These are phyloP conservation scores for Scorias spongiosa DNA, from an alignment of 2,329 filamentous ascomycete species.

Conservation along the genomic window DNA sequence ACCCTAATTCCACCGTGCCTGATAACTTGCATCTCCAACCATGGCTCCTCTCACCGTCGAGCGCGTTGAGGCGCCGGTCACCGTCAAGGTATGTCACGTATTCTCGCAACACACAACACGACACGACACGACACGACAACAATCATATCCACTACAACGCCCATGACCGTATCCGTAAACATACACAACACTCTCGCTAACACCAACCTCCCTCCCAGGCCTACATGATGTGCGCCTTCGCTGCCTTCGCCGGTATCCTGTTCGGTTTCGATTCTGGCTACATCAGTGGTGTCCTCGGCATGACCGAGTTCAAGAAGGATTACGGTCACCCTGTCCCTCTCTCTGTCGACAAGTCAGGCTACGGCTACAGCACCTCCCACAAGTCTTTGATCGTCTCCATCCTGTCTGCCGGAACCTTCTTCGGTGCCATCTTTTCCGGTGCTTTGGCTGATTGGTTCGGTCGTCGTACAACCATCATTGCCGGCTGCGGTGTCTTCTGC, in stretches of 20 bases:
- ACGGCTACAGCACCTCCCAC: constrained; percentile 16
- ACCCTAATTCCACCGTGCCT: no score
- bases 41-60: constrained; percentile 6
- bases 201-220: constrained; percentile 23
- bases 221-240: constrained; percentile 45
- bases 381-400: constrained; percentile 57
- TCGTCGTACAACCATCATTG: constrained; percentile 48
- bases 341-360: constrained; percentile 5
- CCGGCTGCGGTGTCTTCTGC: constrained; percentile 45
- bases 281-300: constrained; percentile 37
- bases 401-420: constrained; percentile 62
- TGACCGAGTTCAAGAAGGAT: constrained; percentile 30
- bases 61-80: constrained; percentile 22
- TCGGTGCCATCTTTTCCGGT: constrained; percentile 46
- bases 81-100: constrained; percentile 12
- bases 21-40: neutral
- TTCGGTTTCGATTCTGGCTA: constrained; percentile 46
- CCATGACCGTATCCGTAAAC: no score
- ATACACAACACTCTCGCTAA: neutral
- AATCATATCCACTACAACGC: no score
- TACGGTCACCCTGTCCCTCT: constrained; percentile 14
- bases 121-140: no score
- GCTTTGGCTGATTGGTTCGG: constrained; percentile 51
- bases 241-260: constrained; percentile 45
- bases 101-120: neutral